A percentile compares a stretch with the other conserved stretches of the same genome.
phyloP scores from a whole-genome alignment of 2,329 filamentous ascomycete genomes.

The Lecanicillium sp. region DNA sequence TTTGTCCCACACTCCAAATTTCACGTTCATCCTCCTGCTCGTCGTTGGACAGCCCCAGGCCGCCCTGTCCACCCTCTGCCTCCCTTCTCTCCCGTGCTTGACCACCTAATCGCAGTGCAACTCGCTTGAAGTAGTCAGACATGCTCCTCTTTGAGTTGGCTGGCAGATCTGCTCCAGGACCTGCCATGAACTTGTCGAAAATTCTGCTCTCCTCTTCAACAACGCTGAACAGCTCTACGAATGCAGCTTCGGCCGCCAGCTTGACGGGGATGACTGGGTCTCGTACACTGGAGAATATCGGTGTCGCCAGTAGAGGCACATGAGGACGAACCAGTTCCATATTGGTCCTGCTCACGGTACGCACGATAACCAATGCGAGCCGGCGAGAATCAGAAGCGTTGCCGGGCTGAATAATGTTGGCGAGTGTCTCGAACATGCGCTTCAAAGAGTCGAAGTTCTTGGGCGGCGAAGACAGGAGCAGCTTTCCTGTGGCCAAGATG shows the following conservation, averaged over 20 bases:
- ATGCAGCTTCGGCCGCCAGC: constrained; percentile 87
- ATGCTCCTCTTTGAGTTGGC: constrained; percentile 79
- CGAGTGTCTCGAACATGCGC: constrained; percentile 72
- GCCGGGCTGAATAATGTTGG: constrained; percentile 69
- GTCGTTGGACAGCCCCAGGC: constrained; percentile 79
- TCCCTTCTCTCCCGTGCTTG: constrained; percentile 87
- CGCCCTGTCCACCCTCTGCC: constrained; percentile 83
- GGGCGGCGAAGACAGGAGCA: constrained; percentile 63
- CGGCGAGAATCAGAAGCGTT: constrained; percentile 77
- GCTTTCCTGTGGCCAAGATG: constrained; percentile 86
- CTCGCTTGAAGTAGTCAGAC: constrained; percentile 94
- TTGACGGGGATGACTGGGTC: constrained; percentile 94
- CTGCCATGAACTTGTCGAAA: constrained; percentile 85
- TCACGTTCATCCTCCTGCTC: constrained; percentile 93
- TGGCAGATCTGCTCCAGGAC: constrained; percentile 58
- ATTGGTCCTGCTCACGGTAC: constrained; percentile 74
- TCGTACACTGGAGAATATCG: constrained; percentile 83
- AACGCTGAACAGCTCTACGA: constrained; percentile 84
- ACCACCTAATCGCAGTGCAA: constrained; percentile 74
- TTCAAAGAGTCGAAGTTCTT: constrained; percentile 73
- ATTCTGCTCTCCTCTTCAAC: constrained; percentile 79
- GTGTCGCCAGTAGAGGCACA: constrained; percentile 69
- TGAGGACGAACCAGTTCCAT: constrained; percentile 78
- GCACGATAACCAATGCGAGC: constrained; percentile 77
- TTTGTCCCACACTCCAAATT: constrained; percentile 89